phyloP scores from a whole-genome alignment of 2,329 filamentous ascomycete species.

The Fusarium sp. region DNA sequence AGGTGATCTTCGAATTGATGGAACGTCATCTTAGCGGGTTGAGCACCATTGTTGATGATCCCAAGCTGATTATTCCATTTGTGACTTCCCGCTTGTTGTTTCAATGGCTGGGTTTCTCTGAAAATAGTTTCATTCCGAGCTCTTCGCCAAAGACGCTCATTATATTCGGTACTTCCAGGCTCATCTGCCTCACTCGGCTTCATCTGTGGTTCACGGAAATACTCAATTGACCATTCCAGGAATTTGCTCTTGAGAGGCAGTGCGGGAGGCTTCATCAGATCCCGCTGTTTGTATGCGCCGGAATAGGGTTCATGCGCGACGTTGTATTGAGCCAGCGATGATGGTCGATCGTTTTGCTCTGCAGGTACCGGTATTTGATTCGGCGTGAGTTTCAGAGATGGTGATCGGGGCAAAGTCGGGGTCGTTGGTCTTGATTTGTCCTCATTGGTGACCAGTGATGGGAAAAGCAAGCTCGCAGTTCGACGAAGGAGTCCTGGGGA shows the following conservation, averaged over 20 bases:
- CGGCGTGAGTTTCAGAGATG: conserved; percentile 50
- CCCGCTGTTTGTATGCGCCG: conserved; percentile 73
- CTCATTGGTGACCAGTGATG: conserved; percentile 63
- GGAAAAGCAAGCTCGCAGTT: conserved; percentile 71
- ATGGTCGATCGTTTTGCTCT: conserved; percentile 74
- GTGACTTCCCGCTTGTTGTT: conserved; percentile 84
- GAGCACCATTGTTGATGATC: conserved; percentile 87
- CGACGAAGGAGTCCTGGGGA: conserved; percentile 69
- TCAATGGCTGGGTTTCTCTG: conserved; percentile 90
- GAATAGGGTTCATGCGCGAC: conserved; percentile 82
- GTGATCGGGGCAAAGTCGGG: conserved; percentile 43
- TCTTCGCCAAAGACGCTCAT: conserved; percentile 90
- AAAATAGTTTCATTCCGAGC: conserved; percentile 94
- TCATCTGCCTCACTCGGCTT: conserved; percentile 95
- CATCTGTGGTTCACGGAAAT: conserved; percentile 99
- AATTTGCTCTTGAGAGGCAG: conserved; percentile 86
- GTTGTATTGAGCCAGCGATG: conserved; percentile 75
- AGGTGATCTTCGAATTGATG: conserved; percentile 98
- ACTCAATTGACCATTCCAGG: conserved; percentile 95
- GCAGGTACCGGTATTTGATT: conserved; percentile 65
- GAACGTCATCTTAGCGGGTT: conserved; percentile 92
- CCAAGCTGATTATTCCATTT: conserved; percentile 87
- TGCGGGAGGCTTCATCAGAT: conserved; percentile 64
- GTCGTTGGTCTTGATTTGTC: conserved; percentile 51
- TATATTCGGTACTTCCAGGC: conserved; percentile 95